phyloP scores from a whole-genome alignment of 805 yeast genomes.

The Lipomyces sp. region DNA sequence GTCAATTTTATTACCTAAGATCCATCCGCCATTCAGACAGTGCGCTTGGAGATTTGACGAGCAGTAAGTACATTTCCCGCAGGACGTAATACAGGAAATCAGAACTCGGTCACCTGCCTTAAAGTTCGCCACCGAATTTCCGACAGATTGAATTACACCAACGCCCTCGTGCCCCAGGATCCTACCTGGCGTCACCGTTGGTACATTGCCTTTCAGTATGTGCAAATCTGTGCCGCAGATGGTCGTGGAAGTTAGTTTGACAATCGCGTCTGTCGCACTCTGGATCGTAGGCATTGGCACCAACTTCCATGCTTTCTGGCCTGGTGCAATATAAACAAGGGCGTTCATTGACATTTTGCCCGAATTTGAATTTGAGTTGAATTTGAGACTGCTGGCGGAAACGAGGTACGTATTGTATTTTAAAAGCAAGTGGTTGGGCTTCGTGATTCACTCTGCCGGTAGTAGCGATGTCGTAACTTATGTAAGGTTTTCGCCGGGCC shows the following conservation, averaged over 20 bases:
- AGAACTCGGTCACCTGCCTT: slow-evolving; percentile 55
- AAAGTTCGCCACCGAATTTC: slow-evolving; percentile 47
- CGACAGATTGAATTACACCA: slow-evolving; percentile 49
- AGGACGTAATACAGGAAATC: slow-evolving; percentile 58
- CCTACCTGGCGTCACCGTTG: slow-evolving; percentile 47
- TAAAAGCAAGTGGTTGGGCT: too few species aligned
- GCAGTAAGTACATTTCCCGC: slow-evolving; percentile 66
- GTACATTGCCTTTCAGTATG: slow-evolving; percentile 53
- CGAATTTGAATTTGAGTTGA: too few species aligned
- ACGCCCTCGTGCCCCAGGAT: slow-evolving; percentile 56
- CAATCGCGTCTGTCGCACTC: slow-evolving; percentile 50
- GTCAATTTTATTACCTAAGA: slow-evolving; percentile 45
- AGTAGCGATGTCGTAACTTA: too few species aligned
- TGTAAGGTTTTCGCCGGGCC: too few species aligned
- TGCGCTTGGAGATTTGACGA: slow-evolving; percentile 40
- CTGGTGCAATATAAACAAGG: slow-evolving; percentile 30
- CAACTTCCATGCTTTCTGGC: slow-evolving; percentile 24
- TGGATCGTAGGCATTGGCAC: slow-evolving; percentile 33
- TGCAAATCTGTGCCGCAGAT: slow-evolving; percentile 63
- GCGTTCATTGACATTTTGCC: slow-evolving; percentile 29
- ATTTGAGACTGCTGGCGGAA: too few species aligned
- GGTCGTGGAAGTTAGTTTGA: slow-evolving; percentile 55
- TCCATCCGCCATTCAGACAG: slow-evolving; percentile 44
- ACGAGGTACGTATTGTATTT: too few species aligned
- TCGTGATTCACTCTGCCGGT: too few species aligned